These are phyloP conservation scores for Candida germanica DNA, from an alignment of 805 yeast genomes.

Conservation along the genomic window DNA sequence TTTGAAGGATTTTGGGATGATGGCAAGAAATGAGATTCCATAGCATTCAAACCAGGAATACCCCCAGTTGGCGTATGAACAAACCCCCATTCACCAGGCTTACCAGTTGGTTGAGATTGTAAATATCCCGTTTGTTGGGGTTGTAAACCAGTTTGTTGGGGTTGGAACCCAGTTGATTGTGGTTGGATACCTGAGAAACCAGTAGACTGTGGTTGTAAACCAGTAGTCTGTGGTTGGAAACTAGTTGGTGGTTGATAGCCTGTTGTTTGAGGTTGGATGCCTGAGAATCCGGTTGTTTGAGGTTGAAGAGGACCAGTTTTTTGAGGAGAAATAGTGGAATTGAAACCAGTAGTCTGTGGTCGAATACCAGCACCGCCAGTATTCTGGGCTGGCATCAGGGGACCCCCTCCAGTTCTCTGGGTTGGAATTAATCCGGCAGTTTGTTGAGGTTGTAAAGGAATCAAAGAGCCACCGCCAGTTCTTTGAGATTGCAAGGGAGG, in stretches of 20 bases:
- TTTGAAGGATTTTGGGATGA: conserved; percentile 33
- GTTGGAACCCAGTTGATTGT: conserved; percentile 21
- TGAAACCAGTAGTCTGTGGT: conserved; percentile 20
- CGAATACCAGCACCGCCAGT: conserved; percentile 16
- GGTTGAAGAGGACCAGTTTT: conserved; percentile 11
- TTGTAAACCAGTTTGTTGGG: conserved; percentile 23
- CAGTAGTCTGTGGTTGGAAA: conserved; percentile 20
- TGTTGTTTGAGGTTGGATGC: conserved; percentile 17
- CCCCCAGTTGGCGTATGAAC: conserved; percentile 67
- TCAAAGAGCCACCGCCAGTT: conserved; percentile 27
- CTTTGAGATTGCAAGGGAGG: conserved; percentile 15
- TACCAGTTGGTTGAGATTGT: conserved; percentile 58
- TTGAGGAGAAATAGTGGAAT: conserved; percentile 14
- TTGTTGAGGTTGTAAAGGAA: conserved; percentile 59
- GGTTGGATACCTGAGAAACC: conserved; percentile 18
- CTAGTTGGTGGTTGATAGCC: no score
- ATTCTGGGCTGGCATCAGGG: conserved; percentile 17
- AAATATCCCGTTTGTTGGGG: conserved; percentile 36
- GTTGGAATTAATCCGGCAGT: conserved; percentile 64
- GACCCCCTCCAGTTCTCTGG: conserved; percentile 36
- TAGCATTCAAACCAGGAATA: conserved; percentile 64
- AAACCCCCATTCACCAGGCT: conserved; percentile 81
- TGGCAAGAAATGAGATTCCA: conserved; percentile 69
- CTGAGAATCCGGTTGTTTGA: conserved; percentile 26
- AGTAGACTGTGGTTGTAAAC: conserved; percentile 27